phyloP scores from a whole-genome alignment of 768 basidiomycete genomes.

The Kwoniella dendrophila region DNA sequence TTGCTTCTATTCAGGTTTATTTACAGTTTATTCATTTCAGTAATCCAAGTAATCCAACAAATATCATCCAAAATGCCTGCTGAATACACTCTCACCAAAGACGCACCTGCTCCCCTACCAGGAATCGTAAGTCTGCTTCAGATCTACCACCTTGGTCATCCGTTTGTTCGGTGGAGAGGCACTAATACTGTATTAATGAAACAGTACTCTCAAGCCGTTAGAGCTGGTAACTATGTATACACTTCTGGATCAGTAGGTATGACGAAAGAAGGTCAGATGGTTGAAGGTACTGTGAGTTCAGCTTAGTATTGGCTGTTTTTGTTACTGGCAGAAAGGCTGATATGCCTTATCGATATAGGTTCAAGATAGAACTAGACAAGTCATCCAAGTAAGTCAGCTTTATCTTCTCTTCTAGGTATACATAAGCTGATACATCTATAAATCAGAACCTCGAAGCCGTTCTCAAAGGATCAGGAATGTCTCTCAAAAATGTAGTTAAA shows the following conservation, averaged over 20 bases:
- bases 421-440: slow-evolving; percentile 2
- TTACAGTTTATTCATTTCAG: not conserved
- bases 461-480: slow-evolving; percentile 43
- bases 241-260: slow-evolving; percentile 52
- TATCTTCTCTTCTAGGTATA: not conserved
- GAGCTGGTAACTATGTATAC: slow-evolving; percentile 50
- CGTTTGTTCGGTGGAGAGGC: too few species aligned
- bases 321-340: not conserved
- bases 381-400: slow-evolving; percentile 38
- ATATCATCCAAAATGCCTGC: slow-evolving; percentile 40
- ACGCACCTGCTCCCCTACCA: slow-evolving; percentile 48
- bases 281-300: slow-evolving; percentile 44
- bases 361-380: slow-evolving; percentile 49
- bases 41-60: not conserved
- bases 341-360: slow-evolving; percentile 24
- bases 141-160: too few species aligned
- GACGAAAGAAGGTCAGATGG: slow-evolving; percentile 51
- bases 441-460: slow-evolving; percentile 50
- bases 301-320: not conserved
- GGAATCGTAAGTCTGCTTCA: slow-evolving; percentile 33
- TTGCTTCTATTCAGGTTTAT: not conserved
- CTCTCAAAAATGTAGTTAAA: slow-evolving; percentile 51
- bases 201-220: slow-evolving; percentile 49
- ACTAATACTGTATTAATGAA: not conserved
- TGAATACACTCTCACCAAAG: slow-evolving; percentile 44